Percentiles rank a stretch among this genome's conserved stretches.
phyloP scores from a whole-genome alignment of 129 eudicot genomes.

The Dittrichia graveolens region DNA sequence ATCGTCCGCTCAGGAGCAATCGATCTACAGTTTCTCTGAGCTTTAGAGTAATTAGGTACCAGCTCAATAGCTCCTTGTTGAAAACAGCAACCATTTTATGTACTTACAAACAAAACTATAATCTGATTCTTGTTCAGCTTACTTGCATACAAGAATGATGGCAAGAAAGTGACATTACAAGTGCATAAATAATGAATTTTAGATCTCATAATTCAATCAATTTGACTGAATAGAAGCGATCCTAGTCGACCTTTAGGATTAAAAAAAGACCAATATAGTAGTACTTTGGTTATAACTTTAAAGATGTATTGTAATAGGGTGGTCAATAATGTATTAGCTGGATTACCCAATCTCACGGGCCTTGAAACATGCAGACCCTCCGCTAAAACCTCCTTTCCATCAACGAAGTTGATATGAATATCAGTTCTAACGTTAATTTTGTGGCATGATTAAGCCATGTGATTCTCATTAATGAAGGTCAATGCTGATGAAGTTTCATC shows the following conservation, averaged over 20 bases:
- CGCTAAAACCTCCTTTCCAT: slow-evolving; percentile 18
- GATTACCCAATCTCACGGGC: slow-evolving; percentile 4
- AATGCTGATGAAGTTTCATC: not conserved
- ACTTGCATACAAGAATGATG: slow-evolving; percentile 12
- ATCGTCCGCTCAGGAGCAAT: slow-evolving; percentile 39
- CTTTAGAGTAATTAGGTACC: slow-evolving; percentile 87
- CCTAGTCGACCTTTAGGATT: slow-evolving; percentile 11
- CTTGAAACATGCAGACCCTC: slow-evolving; percentile 12
- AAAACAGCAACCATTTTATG: slow-evolving; percentile 79
- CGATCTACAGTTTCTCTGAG: slow-evolving; percentile 79
- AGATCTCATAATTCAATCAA: slow-evolving; percentile 29
- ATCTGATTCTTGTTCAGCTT: too few species aligned
- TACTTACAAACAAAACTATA: slow-evolving; percentile 11
- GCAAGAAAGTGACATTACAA: slow-evolving; percentile 31
- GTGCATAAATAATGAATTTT: not conserved
- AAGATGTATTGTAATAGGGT: not conserved
- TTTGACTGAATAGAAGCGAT: not conserved
- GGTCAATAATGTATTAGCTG: slow-evolving; percentile 15
- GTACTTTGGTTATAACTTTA: not conserved
- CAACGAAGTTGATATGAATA: not conserved
- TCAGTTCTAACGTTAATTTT: slow-evolving; percentile 1
- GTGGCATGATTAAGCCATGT: slow-evolving; percentile 27
- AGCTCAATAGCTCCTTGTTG: slow-evolving; percentile 89
- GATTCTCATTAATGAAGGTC: not conserved
- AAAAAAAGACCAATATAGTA: not conserved